Percentiles rank a stretch among this genome's conserved stretches.
Conservation (phyloP, 441 rosid genomes). For the Populus hybrid region DNA sequence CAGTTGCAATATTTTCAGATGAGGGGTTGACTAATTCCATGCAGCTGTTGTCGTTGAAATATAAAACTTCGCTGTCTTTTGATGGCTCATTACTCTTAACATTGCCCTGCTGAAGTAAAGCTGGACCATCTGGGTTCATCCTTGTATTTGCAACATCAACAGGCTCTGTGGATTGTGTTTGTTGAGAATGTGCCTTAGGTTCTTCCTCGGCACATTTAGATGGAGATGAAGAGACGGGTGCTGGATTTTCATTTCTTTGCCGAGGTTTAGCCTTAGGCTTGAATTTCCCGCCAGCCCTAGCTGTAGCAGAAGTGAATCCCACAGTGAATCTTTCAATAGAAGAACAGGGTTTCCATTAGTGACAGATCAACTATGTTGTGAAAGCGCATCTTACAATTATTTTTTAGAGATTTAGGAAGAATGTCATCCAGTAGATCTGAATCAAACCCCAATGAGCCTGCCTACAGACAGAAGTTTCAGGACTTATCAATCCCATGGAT, state of each 20-base stretch:
- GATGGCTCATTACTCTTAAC: constrained; percentile 6
- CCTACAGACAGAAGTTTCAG: not conserved
- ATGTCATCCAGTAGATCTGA: constrained; percentile 7
- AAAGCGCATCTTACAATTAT: not conserved
- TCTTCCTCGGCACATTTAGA: not conserved
- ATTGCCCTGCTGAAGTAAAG: not conserved
- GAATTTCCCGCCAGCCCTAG: constrained; percentile 13
- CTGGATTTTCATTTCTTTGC: not conserved
- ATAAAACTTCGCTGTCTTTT: not conserved
- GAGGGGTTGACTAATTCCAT: constrained; percentile 7
- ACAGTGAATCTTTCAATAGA: not conserved
- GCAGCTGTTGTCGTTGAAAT: constrained; percentile 3
- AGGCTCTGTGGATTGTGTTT: not conserved
- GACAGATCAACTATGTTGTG: not conserved
- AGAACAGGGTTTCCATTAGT: not conserved
- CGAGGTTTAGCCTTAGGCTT: constrained; percentile 6
- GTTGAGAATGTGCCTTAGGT: not conserved
- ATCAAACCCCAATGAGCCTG: constrained; percentile 10
- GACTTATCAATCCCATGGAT: not conserved
- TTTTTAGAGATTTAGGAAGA: not conserved
- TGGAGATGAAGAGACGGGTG: not conserved
- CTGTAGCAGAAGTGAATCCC: constrained; percentile 3
- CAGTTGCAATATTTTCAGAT: not conserved
- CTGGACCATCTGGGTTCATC: not conserved
- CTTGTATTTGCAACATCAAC: constrained; percentile 1